Conservation (phyloP, 1,284 basidiomycete species). For the Cystobasidium slooffiae region DNA sequence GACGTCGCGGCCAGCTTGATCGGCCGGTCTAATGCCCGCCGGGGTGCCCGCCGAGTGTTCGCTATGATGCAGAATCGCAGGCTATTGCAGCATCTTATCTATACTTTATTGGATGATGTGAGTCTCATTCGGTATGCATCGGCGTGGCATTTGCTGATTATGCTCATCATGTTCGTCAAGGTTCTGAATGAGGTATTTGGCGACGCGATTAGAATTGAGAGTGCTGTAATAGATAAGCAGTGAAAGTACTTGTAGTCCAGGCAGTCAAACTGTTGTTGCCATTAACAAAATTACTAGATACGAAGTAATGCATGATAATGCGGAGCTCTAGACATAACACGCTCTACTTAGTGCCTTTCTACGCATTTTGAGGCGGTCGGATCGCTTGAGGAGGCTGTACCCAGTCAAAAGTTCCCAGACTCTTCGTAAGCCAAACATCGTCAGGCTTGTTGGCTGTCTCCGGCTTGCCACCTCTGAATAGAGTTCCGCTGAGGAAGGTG, state of each 20-base stretch:
- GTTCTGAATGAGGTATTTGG: conserved; percentile 36
- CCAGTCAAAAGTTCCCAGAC: not conserved
- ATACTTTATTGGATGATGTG: conserved; percentile 86
- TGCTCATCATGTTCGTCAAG: not conserved
- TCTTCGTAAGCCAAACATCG: conserved; percentile 5
- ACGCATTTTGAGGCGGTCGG: not conserved
- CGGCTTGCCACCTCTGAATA: conserved; percentile 11
- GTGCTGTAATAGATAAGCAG: not conserved
- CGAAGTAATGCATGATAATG: too few relatives aligned
- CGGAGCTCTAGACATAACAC: too few relatives aligned
- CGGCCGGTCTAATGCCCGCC: conserved; percentile 85
- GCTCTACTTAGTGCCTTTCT: not conserved
- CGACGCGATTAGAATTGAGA: not conserved
- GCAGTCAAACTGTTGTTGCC: not conserved
- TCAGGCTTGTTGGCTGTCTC: not conserved
- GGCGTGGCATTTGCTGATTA: not conserved
- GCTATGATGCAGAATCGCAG: conserved; percentile 88
- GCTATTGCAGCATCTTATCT: conserved; percentile 87
- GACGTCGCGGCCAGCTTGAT: conserved; percentile 96
- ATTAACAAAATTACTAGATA: too few relatives aligned
- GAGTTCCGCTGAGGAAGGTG: conserved; percentile 6
- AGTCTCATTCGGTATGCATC: conserved; percentile 43
- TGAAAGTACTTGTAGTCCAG: not conserved
- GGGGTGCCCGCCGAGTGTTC: conserved; percentile 87
- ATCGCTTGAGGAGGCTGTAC: conserved; percentile 2